Percentiles rank a stretch among this genome's conserved stretches.
phyloP scores from a whole-genome alignment of 345 rosid genomes.

The Passiflora organensis region DNA sequence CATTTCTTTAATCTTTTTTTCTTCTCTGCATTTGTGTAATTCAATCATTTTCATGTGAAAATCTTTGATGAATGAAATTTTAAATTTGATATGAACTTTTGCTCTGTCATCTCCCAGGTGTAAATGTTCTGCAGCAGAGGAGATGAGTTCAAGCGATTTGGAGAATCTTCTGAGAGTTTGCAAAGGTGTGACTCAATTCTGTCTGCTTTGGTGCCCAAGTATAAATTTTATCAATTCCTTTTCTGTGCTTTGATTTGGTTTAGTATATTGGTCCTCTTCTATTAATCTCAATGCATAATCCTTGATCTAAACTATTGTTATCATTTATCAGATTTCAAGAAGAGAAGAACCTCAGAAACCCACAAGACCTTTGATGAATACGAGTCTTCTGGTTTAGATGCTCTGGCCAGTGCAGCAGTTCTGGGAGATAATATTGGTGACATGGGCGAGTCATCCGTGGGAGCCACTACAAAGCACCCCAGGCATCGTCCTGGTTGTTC shows the following conservation, averaged over 20 bases:
- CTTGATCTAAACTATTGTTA: not conserved
- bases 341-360: conserved; percentile 40
- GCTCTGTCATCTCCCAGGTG: conserved; percentile 37
- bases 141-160: conserved; percentile 54
- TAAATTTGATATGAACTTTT: conserved; percentile 3
- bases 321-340: conserved; percentile 52
- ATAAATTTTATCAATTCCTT: not conserved
- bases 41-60: not conserved
- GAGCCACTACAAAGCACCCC: conserved; percentile 91
- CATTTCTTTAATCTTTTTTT: not conserved
- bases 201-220: conserved; percentile 6
- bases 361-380: conserved; percentile 27
- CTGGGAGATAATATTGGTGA: conserved; percentile 55
- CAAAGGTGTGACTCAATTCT: conserved; percentile 43
- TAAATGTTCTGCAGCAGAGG: conserved; percentile 60
- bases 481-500: conserved; percentile 89
- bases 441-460: conserved; percentile 42
- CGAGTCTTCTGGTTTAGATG: conserved; percentile 73
- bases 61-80: not conserved
- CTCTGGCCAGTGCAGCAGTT: conserved; percentile 76
- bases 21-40: not conserved
- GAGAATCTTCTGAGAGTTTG: conserved; percentile 45
- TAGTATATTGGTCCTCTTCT: not conserved
- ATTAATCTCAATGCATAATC: not conserved
- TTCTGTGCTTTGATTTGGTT: not conserved